Percentiles rank a stretch among this genome's conserved stretches.
These are phyloP conservation scores for Termitomyces sp. DNA, from an alignment of 768 basidiomycete species.

Conservation along the genomic window DNA sequence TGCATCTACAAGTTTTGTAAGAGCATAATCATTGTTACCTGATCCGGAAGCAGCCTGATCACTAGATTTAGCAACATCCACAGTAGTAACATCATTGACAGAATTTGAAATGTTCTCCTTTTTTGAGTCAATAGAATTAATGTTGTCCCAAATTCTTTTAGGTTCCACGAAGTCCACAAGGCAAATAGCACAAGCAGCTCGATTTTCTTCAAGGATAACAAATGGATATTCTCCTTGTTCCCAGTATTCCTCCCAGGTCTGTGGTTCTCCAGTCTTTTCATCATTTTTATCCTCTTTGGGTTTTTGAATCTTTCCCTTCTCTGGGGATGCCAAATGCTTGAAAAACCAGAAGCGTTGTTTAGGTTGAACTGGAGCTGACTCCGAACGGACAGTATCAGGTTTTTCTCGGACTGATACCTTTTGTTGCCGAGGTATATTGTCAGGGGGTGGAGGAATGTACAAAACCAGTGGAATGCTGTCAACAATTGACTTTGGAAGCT, in stretches of 20 bases:
- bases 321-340: slow-evolving; percentile 23
- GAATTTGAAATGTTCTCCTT: background rate
- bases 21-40: background rate
- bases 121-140: background rate
- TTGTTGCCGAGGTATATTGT: slow-evolving; percentile 25
- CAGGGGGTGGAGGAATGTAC: slow-evolving; percentile 78
- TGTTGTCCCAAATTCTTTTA: slow-evolving; percentile 21
- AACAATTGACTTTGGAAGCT: slow-evolving; percentile 64
- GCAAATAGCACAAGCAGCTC: slow-evolving; percentile 82
- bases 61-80: slow-evolving; percentile 1
- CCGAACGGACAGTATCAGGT: slow-evolving; percentile 57
- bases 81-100: background rate
- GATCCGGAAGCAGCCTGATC: background rate
- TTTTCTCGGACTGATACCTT: slow-evolving; percentile 34
- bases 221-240: slow-evolving; percentile 75
- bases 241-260: slow-evolving; percentile 76
- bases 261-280: slow-evolving; percentile 21
- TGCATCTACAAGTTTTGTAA: slow-evolving; percentile 54
- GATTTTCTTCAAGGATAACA: slow-evolving; percentile 74
- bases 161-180: slow-evolving; percentile 83
- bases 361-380: slow-evolving; percentile 22
- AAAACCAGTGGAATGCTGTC: slow-evolving; percentile 79
- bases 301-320: slow-evolving; percentile 1
- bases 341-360: slow-evolving; percentile 54
- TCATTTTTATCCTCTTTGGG: slow-evolving; percentile 5